These are phyloP conservation scores for Talaromyces amestolkiae DNA, from an alignment of 2,329 filamentous ascomycete genomes.

Conservation along the genomic window DNA sequence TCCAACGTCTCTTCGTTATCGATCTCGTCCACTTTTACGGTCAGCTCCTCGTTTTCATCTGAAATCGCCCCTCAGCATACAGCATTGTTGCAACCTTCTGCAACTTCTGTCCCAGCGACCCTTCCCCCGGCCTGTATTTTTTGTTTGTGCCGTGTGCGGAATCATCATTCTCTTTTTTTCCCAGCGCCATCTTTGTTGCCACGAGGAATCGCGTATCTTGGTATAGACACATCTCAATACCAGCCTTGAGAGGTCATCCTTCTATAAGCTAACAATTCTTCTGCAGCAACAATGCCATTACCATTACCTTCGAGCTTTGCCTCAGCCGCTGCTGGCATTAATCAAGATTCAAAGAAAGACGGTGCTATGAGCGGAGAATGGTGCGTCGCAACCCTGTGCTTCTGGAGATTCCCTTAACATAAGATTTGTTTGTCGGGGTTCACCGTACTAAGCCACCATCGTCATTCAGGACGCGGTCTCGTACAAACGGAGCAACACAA, in stretches of 20 bases:
- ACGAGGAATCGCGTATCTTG: constrained; percentile 19
- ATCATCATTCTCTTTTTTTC: constrained; percentile 17
- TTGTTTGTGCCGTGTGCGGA: constrained; percentile 21
- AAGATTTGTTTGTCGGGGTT: background rate
- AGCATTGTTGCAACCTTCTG: constrained; percentile 17
- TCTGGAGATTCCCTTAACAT: background rate
- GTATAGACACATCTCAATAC: constrained; percentile 2
- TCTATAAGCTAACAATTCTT: constrained; percentile 26
- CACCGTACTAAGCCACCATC: constrained; percentile 22
- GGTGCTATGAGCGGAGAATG: constrained; percentile 66
- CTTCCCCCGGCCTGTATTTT: constrained; percentile 16
- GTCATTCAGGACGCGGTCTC: constrained; percentile 54
- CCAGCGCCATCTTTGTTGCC: constrained; percentile 16
- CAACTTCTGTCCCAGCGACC: constrained; percentile 11
- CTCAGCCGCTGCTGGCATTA: constrained; percentile 76
- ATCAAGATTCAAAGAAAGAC: constrained; percentile 58
- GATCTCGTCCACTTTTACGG: constrained; percentile 13
- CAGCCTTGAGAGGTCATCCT: constrained; percentile 16
- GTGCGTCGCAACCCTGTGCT: constrained; percentile 51
- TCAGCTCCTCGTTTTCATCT: constrained; percentile 14
- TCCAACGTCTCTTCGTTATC: constrained; percentile 17
- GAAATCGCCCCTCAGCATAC: constrained; percentile 15
- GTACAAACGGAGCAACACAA: constrained; percentile 64
- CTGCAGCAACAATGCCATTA: constrained; percentile 58
- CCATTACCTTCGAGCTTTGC: constrained; percentile 81